Evolutionary conservation across 768 basidiomycete genomes (phyloP).

Genomic region (Rhodotorula taiwanensis): DNA sequence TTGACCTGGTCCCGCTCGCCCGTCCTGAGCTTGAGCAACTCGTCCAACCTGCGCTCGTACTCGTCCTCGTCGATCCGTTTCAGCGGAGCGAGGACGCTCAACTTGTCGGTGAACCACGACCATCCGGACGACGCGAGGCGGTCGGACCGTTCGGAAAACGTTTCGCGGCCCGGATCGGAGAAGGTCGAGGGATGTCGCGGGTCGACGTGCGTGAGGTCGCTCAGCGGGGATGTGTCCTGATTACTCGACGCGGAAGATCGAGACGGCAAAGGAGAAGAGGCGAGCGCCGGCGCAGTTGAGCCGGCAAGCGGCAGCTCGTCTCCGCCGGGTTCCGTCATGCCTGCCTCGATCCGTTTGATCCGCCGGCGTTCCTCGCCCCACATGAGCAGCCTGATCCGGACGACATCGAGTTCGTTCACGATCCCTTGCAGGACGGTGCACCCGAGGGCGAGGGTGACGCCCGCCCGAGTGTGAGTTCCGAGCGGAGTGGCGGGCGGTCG

Average conservation of each 20-base stretch:
- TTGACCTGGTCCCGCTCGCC: conserved; percentile 14
- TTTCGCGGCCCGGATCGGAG: conserved; percentile 21
- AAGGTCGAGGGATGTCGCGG: conserved; percentile 5
- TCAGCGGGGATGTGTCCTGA: neutral
- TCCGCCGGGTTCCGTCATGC: neutral
- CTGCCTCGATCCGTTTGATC: neutral
- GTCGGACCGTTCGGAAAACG: conserved; percentile 32
- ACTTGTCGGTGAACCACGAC: neutral
- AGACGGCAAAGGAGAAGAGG: too few relatives aligned
- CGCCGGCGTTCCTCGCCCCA: conserved; percentile 12
- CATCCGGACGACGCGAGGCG: neutral
- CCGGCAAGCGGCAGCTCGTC: neutral
- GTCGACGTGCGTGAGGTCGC: neutral
- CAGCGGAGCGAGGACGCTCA: conserved; percentile 3
- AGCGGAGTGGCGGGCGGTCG: neutral
- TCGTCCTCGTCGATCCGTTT: conserved; percentile 23
- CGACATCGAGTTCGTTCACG: conserved; percentile 35
- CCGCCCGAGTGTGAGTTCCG: conserved; percentile 14
- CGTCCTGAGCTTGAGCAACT: neutral
- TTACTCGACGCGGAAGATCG: too few relatives aligned
- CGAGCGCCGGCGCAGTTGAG: too few relatives aligned
- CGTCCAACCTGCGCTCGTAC: conserved; percentile 11
- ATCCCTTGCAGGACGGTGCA: conserved; percentile 28
- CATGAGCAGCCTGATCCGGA: conserved; percentile 19
- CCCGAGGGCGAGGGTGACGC: conserved; percentile 34